These are phyloP conservation scores for Porogramme epimiltina DNA, from an alignment of 1,284 basidiomycete species.

Conservation along the genomic window DNA sequence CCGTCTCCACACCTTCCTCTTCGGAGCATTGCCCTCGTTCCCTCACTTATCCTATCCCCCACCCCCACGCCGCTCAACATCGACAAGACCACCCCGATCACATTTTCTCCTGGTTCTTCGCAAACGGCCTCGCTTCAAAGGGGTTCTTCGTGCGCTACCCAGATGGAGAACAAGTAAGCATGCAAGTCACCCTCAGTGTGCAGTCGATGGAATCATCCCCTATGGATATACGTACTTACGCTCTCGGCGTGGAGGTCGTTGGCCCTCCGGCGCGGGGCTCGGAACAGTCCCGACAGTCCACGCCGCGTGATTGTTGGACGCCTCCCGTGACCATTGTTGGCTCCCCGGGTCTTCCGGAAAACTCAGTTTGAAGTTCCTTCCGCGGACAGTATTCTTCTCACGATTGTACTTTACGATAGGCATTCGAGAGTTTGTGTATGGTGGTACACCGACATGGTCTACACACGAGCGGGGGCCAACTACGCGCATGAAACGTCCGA, in stretches of 20 bases:
- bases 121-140: slow-evolving; percentile 9
- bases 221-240: not conserved
- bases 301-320: too few species aligned
- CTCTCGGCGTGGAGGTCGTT: slow-evolving; percentile 5
- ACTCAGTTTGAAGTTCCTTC: too few species aligned
- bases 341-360: too few species aligned
- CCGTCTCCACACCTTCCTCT: not conserved
- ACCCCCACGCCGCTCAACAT: not conserved
- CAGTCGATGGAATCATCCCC: not conserved
- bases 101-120: slow-evolving; percentile 14
- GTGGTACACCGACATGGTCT: too few species aligned
- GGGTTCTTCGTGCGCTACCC: not conserved
- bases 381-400: too few species aligned
- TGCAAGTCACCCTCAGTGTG: slow-evolving; percentile 6
- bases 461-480: too few species aligned
- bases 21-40: not conserved
- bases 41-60: not conserved
- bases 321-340: too few species aligned
- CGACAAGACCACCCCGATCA: slow-evolving; percentile 4
- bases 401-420: too few species aligned
- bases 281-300: too few species aligned
- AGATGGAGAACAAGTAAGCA: not conserved
- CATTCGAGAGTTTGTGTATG: too few species aligned
- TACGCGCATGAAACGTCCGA: too few species aligned
- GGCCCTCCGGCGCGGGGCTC: too few species aligned